Evolutionary conservation across 2,329 filamentous ascomycete species (phyloP), one percentile per base, ranked within the genome.

Genomic region (Hymenotorrendiella dingleyae): DNA sequence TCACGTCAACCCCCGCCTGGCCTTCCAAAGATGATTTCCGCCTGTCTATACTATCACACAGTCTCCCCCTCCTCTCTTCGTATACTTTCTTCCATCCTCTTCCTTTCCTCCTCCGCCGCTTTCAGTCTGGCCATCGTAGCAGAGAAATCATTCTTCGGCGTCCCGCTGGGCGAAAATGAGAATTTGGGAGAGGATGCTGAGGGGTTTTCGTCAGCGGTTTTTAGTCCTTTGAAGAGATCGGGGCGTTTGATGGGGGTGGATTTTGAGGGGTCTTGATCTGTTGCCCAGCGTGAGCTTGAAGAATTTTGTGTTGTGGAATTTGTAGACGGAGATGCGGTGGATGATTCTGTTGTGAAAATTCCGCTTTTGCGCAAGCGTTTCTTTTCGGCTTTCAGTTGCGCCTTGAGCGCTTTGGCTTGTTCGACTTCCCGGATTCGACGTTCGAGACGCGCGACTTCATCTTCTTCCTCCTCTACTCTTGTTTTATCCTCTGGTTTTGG

Each of bases 111-210:
- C 57, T 80, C 75, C 19, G 75, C 75, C 43, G 71, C 76, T 50
- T 73, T 73, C 29, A 81, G 51, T 43, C 74, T 68, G 46, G 74
- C 78, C 64, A 79, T 68, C 1, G 72, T 78, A 35, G 63, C 57
- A 24, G 66, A 55, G 44, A 61, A 60, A 39, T 61, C 58, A 29
- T 52, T 58, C 49, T 52, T 53, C 7, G 51, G 43, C 9, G 51
- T 54, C 12, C 50, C 54, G 33, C 32, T 51, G 7, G 53, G 56
- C 40, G 49, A 61, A 43, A 60, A 61, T 9, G 60, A 56, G 43
- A 57, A 62, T 49, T 58, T 60, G 12, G 60, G 51, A 49, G 50
- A 52, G n/a, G n/a, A n/a, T 43, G 58, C 55, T 56, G 57, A 57
- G 57, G 57, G 65, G 60, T 62, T 62, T 43, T 61, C 57, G 60